Evolutionary conservation across 768 basidiomycete genomes (phyloP).

Genomic region (Dentipellis fragilis): DNA sequence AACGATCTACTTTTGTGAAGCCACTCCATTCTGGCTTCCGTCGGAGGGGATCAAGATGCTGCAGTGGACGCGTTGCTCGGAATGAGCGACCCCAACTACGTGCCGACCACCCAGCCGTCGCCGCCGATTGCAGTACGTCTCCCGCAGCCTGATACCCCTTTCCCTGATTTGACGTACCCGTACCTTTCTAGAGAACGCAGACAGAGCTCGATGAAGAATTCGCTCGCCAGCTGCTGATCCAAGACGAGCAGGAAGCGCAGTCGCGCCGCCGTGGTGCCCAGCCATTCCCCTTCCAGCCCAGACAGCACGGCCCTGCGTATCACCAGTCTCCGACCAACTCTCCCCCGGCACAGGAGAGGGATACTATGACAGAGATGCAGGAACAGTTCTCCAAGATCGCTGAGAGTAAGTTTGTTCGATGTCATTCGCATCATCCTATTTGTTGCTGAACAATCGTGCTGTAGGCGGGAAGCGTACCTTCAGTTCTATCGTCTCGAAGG

Average conservation of each 20-base stretch:
- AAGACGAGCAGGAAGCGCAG: conserved; percentile 28
- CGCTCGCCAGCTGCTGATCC: conserved; percentile 59
- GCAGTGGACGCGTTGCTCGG: conserved; percentile 72
- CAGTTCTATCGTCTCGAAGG: conserved; percentile 59
- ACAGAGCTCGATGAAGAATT: conserved; percentile 73
- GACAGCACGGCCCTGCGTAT: conserved; percentile 3
- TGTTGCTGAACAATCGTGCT: background rate
- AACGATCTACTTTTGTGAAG: background rate
- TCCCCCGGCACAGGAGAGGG: conserved; percentile 20
- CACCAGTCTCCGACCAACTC: background rate
- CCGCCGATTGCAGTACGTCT: conserved; percentile 19
- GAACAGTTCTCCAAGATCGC: conserved; percentile 71
- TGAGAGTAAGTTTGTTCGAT: conserved; percentile 45
- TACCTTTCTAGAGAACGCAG: conserved; percentile 32
- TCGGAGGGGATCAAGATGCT: conserved; percentile 57
- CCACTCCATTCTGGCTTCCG: conserved; percentile 52
- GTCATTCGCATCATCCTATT: background rate
- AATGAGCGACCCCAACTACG: conserved; percentile 80
- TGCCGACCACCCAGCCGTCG: conserved; percentile 22
- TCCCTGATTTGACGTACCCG: background rate
- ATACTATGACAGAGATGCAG: conserved; percentile 58
- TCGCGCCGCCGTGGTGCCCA: conserved; percentile 10
- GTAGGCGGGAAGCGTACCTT: conserved; percentile 66
- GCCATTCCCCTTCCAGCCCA: conserved; percentile 16
- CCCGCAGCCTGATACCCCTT: background rate